Evolutionary conservation across 176 grass and related monocot genomes (phyloP), one percentile per base, ranked within the genome.

Genomic region (Phoenix dactylifera): DNA sequence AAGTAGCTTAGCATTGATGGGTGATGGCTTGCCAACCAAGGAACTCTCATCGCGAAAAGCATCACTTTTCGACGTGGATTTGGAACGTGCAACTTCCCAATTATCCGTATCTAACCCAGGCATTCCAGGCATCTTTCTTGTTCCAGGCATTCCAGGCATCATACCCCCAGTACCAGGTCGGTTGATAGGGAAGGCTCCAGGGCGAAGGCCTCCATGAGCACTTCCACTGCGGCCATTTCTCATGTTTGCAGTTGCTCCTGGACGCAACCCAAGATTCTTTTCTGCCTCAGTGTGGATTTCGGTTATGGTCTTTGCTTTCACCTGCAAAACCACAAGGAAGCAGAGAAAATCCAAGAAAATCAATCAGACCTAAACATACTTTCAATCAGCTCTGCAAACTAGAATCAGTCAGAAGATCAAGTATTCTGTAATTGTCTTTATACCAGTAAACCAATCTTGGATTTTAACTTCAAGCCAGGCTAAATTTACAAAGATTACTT

Each of bases 61-160:
- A 16, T 81, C 83, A 1, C 81, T 84, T 85, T 78, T 92, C 25
- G 76, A 57, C 78, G 86, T 83, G 51, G 93, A 89, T 69, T 64
- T 98, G 70, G 84, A 78, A 57, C 82, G 93, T 4, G 76, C 79
- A 80, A 92, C 82, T 77, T 98, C 93, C 93, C 93, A 98, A 68
- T 85, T 91, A 68, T 89, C 93, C 67, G 76, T 71, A 23, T 92
- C 93, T 52, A 89, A 69, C 4, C 84, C 88, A 72, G 87, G 93
- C 93, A 97, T 97, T 16, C 93, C 93, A 60, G 93, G 93, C 93
- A 98, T 98, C 70, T 89, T 98, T 85, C 93, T 87, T 56, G 76
- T 53, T 23, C 93, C 84, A 60, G 93, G 92, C 92, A 97, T 97
- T 30, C 92, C 92, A 64, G 92, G 93, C 93, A 98, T 98, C 93